Evolutionary conservation across 345 rosid species (phyloP).

Genomic region (Eucalyptus erythrocorys): DNA sequence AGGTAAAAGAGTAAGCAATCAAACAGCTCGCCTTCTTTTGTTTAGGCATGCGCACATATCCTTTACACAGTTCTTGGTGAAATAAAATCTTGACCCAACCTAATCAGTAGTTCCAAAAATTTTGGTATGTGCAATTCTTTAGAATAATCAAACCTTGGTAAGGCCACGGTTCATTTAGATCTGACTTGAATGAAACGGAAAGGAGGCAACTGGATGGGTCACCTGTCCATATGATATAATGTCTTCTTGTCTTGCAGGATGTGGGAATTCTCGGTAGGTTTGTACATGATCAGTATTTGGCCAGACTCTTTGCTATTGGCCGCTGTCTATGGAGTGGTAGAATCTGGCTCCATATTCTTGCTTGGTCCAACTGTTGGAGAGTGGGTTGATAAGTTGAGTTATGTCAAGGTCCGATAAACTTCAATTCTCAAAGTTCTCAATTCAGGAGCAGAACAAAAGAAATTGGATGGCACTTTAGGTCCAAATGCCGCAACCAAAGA

Average conservation of each 20-base stretch:
- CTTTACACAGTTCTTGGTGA: neutral
- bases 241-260: slow-evolving; percentile 34
- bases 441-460: too few relatives aligned
- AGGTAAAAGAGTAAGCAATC: neutral
- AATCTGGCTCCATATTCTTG: slow-evolving; percentile 55
- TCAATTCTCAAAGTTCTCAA: too few relatives aligned
- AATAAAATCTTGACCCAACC: neutral
- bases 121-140: neutral
- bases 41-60: neutral
- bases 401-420: slow-evolving; percentile 30
- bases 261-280: slow-evolving; percentile 91
- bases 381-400: slow-evolving; percentile 42
- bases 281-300: slow-evolving; percentile 85
- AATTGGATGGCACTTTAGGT: too few relatives aligned
- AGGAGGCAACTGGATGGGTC: neutral
- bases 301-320: slow-evolving; percentile 73
- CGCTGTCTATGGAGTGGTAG: slow-evolving; percentile 74
- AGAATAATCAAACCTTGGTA: neutral
- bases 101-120: neutral
- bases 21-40: neutral
- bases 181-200: neutral
- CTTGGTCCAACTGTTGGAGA: slow-evolving; percentile 72
- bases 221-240: neutral
- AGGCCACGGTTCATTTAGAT: neutral
- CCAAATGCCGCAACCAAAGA: too few relatives aligned